phyloP scores from a whole-genome alignment of 2,329 filamentous ascomycete species.

The Kalaharituber pfeilii region DNA sequence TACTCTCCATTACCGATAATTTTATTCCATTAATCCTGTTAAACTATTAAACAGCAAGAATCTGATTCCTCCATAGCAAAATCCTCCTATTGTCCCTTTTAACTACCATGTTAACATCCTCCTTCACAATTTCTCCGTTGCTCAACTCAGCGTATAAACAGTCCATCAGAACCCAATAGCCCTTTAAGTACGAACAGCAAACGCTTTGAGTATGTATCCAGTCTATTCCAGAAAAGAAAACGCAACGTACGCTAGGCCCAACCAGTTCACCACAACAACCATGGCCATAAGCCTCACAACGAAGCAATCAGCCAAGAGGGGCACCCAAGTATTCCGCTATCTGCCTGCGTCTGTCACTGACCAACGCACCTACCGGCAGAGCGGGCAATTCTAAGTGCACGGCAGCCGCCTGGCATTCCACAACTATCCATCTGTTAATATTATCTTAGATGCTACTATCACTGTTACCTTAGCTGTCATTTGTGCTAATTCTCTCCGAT shows the following conservation, averaged over 20 bases:
- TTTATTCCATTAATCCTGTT: not conserved
- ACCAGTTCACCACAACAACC: too few relatives aligned
- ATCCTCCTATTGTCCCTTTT: not conserved
- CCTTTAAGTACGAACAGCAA: not conserved
- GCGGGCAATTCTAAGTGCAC: constrained; percentile 6
- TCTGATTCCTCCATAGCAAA: not conserved
- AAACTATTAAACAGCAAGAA: not conserved
- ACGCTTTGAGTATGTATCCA: too few relatives aligned
- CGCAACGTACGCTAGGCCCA: too few relatives aligned
- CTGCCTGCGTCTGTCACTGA: constrained; percentile 6
- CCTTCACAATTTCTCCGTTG: not conserved
- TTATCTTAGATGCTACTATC: constrained; percentile 1
- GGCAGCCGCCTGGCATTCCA: constrained; percentile 6
- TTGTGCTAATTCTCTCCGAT: constrained; percentile 6
- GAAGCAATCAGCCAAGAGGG: constrained; percentile 1
- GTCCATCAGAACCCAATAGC: not conserved
- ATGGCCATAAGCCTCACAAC: not conserved
- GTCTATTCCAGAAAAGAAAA: too few relatives aligned
- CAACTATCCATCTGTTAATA: constrained; percentile 7
- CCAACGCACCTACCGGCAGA: constrained; percentile 6
- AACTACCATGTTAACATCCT: too few relatives aligned
- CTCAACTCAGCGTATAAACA: too few relatives aligned
- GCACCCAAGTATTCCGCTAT: constrained; percentile 8
- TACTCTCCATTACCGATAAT: too few relatives aligned
- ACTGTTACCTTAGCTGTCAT: constrained; percentile 7